Evolutionary conservation across 2,329 filamentous ascomycete species (phyloP).

Genomic region (Arthrinium phaeospermum): DNA sequence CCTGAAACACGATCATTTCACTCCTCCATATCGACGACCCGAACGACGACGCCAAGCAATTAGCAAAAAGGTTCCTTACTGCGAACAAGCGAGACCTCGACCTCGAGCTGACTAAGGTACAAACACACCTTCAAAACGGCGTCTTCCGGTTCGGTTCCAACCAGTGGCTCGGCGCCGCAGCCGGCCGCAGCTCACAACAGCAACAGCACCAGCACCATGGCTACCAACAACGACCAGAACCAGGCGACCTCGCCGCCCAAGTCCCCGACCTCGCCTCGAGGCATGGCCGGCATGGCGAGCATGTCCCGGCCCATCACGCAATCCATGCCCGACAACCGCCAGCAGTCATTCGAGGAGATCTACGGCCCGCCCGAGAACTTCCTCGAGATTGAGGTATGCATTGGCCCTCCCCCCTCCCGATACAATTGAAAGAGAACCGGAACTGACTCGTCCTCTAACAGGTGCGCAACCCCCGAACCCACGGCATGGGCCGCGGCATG

Average conservation of each 20-base stretch:
- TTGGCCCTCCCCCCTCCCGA: neutral
- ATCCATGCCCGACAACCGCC: slow-evolving; percentile 74
- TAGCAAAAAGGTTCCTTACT: neutral
- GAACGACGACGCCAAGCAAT: neutral
- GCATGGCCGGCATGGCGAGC: slow-evolving; percentile 39
- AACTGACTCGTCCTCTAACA: slow-evolving; percentile 43
- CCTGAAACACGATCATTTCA: neutral
- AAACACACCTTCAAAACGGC: slow-evolving; percentile 12
- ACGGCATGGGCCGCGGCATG: slow-evolving; percentile 93
- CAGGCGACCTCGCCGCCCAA: slow-evolving; percentile 15
- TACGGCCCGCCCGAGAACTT: slow-evolving; percentile 99
- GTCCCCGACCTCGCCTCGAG: slow-evolving; percentile 21
- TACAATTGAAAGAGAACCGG: neutral
- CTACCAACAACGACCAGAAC: slow-evolving; percentile 18
- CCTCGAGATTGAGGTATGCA: slow-evolving; percentile 88
- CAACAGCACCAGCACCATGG: neutral
- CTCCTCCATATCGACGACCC: neutral
- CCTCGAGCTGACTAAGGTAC: neutral
- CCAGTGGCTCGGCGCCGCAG: slow-evolving; percentile 22
- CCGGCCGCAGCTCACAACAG: slow-evolving; percentile 11
- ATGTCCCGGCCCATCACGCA: slow-evolving; percentile 63
- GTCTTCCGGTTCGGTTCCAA: slow-evolving; percentile 19
- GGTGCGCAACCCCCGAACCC: slow-evolving; percentile 92
- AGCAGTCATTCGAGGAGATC: slow-evolving; percentile 98
- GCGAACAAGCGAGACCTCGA: neutral